These are phyloP conservation scores for Leccinum angustisporum DNA, from an alignment of 1,284 basidiomycete species.

Conservation along the genomic window DNA sequence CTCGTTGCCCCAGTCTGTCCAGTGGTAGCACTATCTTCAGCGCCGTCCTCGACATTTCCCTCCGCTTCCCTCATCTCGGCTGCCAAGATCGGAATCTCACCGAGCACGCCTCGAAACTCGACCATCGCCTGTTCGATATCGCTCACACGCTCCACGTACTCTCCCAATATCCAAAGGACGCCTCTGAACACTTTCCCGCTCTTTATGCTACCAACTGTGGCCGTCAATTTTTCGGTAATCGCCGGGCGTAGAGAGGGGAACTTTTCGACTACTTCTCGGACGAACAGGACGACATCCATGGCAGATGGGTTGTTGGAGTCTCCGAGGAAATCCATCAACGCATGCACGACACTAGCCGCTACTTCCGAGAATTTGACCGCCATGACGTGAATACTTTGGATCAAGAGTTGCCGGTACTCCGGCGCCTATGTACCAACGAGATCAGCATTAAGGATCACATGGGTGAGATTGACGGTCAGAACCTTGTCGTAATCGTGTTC, in stretches of 20 bases:
- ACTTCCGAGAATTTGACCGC: conserved; percentile 99
- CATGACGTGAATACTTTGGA: conserved; percentile 96
- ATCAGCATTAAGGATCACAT: neutral
- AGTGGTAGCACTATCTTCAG: conserved; percentile 39
- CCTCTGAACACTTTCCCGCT: conserved; percentile 98
- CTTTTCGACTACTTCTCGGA: conserved; percentile 97
- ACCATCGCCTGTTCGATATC: conserved; percentile 78
- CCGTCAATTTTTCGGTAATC: conserved; percentile 86
- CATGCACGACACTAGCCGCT: conserved; percentile 93
- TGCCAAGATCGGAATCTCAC: conserved; percentile 95
- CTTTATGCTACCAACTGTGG: conserved; percentile 88
- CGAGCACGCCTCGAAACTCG: conserved; percentile 86
- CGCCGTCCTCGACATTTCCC: conserved; percentile 42
- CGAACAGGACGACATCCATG: conserved; percentile 94
- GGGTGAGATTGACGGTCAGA: neutral
- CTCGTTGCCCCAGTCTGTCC: conserved; percentile 40
- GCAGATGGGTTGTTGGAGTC: conserved; percentile 96
- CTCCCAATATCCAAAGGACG: conserved; percentile 96
- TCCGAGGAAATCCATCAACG: conserved; percentile 97
- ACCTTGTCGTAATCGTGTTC: conserved; percentile 86
- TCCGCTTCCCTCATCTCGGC: conserved; percentile 81
- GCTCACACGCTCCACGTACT: conserved; percentile 73
- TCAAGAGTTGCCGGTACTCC: conserved; percentile 95
- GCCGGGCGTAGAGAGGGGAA: conserved; percentile 87
- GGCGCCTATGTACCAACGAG: conserved; percentile 56